Evolutionary conservation across 1,284 basidiomycete species (phyloP), one percentile per base, ranked within the genome.

Genomic region (Ceratobasidium sp.): DNA sequence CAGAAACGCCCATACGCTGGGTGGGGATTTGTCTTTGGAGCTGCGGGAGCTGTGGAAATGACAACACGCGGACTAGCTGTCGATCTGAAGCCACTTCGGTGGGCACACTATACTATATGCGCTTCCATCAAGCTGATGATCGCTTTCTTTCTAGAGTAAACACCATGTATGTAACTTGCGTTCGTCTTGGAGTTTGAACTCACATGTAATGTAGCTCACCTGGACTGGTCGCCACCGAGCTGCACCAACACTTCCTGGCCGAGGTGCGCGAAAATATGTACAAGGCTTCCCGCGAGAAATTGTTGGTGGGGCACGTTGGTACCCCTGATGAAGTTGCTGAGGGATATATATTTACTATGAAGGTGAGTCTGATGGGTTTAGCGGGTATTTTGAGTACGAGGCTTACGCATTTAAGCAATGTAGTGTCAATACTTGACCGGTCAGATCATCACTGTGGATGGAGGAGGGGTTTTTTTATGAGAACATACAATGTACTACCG

Each of bases 291-390:
- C 50, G 38, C 14, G 33, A 77, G 27, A 46, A 57, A 8, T 41
- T 60, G 23, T 41, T 52, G 10, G 54, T 77, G 16, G 55, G 48
- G 23, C 76, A 70, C 27, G n/a, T 64, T 44, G 67, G 66, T 23
- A 44, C 48, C 8, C 66, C 76, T 4, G 76, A 59, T 30, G 76
- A 77, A n/a, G 46, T 69, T n/a, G 67, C 76, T 33, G 67, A 77
- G n/a, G 76, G 66, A 12, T 77, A 70, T 59, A 55, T 77, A 16
- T 77, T 77, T 48, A n/a, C 67, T 27, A 77, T 77, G 76, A 77
- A 77, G 57, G 68, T 57, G 23, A 59, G 50, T 3, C 1, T 33
- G 14, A 38, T 5, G 10, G 16, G 14, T n/a, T 57, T 23, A 30
- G 27, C 16, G 30, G 62, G 27, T 23, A 20, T 23, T 6, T 27